phyloP scores from a whole-genome alignment of 129 eudicot genomes.

The Lonicera japonica region DNA sequence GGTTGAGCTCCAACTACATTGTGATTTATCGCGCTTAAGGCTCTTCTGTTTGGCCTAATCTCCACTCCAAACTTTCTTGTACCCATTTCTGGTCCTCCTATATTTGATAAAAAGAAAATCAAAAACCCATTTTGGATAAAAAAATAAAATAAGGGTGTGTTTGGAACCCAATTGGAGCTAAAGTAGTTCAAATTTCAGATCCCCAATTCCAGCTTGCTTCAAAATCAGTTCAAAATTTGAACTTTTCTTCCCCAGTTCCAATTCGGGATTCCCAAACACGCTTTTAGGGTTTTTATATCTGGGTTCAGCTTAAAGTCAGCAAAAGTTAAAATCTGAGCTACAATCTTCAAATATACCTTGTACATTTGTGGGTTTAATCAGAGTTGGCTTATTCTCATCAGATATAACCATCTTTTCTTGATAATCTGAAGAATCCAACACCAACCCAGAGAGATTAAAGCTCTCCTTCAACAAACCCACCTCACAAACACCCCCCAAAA shows the following conservation, averaged over 20 bases:
- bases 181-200: no score
- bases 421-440: slow-evolving; percentile 18
- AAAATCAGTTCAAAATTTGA: no score
- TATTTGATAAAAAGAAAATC: slow-evolving; percentile 6
- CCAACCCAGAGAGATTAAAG: slow-evolving; percentile 3
- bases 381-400: slow-evolving; percentile 36
- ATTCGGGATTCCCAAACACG: no score
- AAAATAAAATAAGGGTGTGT: neutral
- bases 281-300: no score
- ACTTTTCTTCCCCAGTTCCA: no score
- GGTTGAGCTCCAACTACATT: slow-evolving; percentile 39
- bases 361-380: slow-evolving; percentile 35
- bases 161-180: no score
- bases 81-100: slow-evolving; percentile 15
- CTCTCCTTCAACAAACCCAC: slow-evolving; percentile 26
- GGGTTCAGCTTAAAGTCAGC: no score
- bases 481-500: slow-evolving; percentile 17
- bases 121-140: neutral
- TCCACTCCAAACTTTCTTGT: slow-evolving; percentile 46
- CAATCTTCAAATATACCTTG: slow-evolving; percentile 36
- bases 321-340: neutral
- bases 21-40: slow-evolving; percentile 59
- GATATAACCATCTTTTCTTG: slow-evolving; percentile 40
- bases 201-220: no score
- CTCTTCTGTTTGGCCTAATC: slow-evolving; percentile 49